Percentiles rank a stretch among this genome's conserved stretches.
These are phyloP conservation scores for Yarrowia divulgata DNA, from an alignment of 805 yeast genomes.

Conservation along the genomic window DNA sequence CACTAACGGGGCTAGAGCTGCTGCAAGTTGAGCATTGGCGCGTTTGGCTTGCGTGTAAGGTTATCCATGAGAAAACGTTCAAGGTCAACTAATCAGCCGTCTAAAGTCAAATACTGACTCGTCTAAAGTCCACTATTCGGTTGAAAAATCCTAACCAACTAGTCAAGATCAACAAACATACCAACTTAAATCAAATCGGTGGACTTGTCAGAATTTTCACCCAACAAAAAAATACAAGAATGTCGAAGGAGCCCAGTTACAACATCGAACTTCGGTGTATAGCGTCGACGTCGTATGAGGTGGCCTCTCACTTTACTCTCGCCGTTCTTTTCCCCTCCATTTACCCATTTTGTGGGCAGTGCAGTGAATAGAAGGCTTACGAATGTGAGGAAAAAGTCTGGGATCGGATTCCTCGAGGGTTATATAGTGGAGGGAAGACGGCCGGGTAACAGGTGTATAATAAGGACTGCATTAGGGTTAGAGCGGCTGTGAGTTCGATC, in stretches of 20 bases:
- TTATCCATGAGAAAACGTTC: too few species aligned
- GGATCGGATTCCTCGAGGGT: background rate
- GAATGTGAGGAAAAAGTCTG: slow-evolving; percentile 20
- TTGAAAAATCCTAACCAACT: too few species aligned
- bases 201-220: too few species aligned
- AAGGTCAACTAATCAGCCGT: too few species aligned
- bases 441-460: slow-evolving; percentile 20
- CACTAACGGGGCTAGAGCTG: too few species aligned
- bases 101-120: too few species aligned
- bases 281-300: slow-evolving; percentile 36
- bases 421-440: background rate
- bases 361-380: slow-evolving; percentile 40
- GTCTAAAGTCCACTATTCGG: too few species aligned
- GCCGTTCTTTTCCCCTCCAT: slow-evolving; percentile 40
- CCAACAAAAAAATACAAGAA: background rate
- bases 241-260: slow-evolving; percentile 40
- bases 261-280: slow-evolving; percentile 22
- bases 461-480: slow-evolving; percentile 31
- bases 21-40: too few species aligned
- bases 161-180: too few species aligned
- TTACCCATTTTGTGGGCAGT: slow-evolving; percentile 31
- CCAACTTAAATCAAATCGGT: too few species aligned
- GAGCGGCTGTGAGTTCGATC: background rate
- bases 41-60: too few species aligned
- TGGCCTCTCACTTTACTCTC: slow-evolving; percentile 38